Percentiles rank a stretch among this genome's conserved stretches.
Conservation (phyloP, 805 yeast genomes). For the Starmerella tilneyi region DNA sequence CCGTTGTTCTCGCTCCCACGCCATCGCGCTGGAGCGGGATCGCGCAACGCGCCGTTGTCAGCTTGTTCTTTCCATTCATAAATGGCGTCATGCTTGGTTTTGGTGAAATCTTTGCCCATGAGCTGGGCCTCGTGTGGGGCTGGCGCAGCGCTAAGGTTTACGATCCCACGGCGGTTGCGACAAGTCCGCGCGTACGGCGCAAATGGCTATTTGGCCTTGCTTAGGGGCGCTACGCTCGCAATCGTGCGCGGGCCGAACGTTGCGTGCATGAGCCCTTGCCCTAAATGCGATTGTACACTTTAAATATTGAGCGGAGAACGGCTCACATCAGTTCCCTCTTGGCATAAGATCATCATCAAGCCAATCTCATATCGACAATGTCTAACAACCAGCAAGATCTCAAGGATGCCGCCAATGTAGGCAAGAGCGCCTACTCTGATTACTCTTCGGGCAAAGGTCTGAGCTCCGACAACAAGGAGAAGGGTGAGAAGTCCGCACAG, state of each 20-base stretch:
- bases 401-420: slow-evolving; percentile 1
- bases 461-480: slow-evolving; percentile 1
- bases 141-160: slow-evolving; percentile 51
- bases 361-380: background rate
- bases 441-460: slow-evolving; percentile 6
- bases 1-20: slow-evolving; percentile 2
- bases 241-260: background rate
- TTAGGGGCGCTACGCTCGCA: background rate
- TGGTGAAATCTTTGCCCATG: slow-evolving; percentile 91
- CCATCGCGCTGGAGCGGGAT: slow-evolving; percentile 19
- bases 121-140: slow-evolving; percentile 68
- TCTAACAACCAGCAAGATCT: slow-evolving; percentile 6
- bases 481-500: slow-evolving; percentile 2
- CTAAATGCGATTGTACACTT: background rate
- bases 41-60: slow-evolving; percentile 39
- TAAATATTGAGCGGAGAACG: background rate
- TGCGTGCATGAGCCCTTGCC: background rate
- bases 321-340: background rate
- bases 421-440: slow-evolving; percentile 6
- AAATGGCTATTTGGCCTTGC: slow-evolving; percentile 20
- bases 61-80: slow-evolving; percentile 72
- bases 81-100: slow-evolving; percentile 94
- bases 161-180: slow-evolving; percentile 20
- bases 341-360: too few species aligned
- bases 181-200: slow-evolving; percentile 20